phyloP scores from a whole-genome alignment of 192 early-diverging fungal genomes.

The Rhizoclosmatium globosum region DNA sequence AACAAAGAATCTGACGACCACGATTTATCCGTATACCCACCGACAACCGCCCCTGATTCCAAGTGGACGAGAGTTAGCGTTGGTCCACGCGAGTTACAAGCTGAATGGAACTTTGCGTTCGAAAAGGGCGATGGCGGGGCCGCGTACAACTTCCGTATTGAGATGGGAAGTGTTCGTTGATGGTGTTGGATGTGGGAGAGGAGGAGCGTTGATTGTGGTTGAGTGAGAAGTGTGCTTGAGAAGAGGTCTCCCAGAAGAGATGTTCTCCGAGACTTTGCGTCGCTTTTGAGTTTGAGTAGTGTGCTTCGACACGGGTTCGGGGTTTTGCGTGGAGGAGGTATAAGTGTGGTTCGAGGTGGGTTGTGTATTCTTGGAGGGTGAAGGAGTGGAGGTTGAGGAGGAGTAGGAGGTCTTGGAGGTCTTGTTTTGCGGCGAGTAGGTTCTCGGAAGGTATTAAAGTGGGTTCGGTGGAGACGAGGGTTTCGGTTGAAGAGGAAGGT shows the following conservation, averaged over 20 bases:
- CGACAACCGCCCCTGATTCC: not conserved
- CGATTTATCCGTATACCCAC: not conserved
- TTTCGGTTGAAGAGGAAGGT: not conserved
- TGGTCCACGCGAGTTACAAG: not conserved
- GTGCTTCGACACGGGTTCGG: not conserved
- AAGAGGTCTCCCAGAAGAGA: not conserved
- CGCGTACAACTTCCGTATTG: not conserved
- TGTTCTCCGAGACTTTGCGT: not conserved
- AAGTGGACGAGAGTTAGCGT: not conserved
- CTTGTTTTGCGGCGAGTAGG: not conserved
- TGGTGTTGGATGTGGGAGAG: not conserved
- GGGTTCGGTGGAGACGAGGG: not conserved
- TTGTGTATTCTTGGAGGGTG: not conserved
- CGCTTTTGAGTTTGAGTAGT: not conserved
- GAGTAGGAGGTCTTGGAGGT: not conserved
- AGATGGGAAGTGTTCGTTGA: not conserved
- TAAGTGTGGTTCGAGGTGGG: not conserved
- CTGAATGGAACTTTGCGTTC: not conserved
- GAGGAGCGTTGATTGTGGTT: not conserved
- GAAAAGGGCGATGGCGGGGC: not conserved
- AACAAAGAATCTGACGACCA: not conserved
- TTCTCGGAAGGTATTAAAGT: not conserved
- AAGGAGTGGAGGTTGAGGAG: not conserved
- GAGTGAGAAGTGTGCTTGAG: not conserved
- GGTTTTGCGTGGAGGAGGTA: not conserved